Base-by-base conservation (phyloP, 768 basidiomycete genomes). In the Psilocybe cubensis region DNA sequence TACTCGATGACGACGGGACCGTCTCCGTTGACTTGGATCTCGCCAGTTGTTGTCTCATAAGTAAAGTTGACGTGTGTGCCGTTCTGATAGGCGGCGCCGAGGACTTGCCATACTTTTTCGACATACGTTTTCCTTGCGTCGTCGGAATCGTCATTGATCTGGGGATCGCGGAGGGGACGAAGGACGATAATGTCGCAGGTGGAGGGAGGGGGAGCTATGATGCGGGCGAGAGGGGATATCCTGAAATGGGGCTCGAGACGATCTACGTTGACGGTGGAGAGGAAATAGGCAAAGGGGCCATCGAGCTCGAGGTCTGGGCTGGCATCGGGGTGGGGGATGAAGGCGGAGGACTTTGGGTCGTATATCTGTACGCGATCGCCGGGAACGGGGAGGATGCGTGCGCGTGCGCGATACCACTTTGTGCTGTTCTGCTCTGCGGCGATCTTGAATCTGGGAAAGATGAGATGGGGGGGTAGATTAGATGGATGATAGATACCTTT, bases 261-360 rank as follows among this genome's bases (percentile, higher is more conserved):
- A 72, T 94, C 91, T 41, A 91, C 91, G 59, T 94, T 91, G 52
- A 89, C 79, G 0, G 91, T 89, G 8, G 89, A 84, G 23, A 95
- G 72, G 69, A 97, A 91, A 73, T 98, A 98, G 24, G 81, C 78
- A 66, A 96, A 97, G 4, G 94, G 94, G 2, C 94, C 96, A 2
- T 78, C 64, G 9, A 94, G 59, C 33, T 79, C 75, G 11, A 84
- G 67, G n/a, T 74, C 65, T 1, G 76, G 70, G 38, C 71, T 17
- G 68, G 40, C 71, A 60, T 51, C 70, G 2, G 72, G 70, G 63
- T 77, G 72, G 1, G 70, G 53, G 14, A 83, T 68, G 65, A 94
- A 90, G 3, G 69, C 55, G 28, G 77, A 68, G 9, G 70, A 68
- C 2, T 62, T 52, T 8, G 85, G 81, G 62, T 92, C 82, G 70